Evolutionary conservation across 139 green algal species (phyloP), one percentile per base, ranked within the genome.

Genomic region (Pleodorina starrii): DNA sequence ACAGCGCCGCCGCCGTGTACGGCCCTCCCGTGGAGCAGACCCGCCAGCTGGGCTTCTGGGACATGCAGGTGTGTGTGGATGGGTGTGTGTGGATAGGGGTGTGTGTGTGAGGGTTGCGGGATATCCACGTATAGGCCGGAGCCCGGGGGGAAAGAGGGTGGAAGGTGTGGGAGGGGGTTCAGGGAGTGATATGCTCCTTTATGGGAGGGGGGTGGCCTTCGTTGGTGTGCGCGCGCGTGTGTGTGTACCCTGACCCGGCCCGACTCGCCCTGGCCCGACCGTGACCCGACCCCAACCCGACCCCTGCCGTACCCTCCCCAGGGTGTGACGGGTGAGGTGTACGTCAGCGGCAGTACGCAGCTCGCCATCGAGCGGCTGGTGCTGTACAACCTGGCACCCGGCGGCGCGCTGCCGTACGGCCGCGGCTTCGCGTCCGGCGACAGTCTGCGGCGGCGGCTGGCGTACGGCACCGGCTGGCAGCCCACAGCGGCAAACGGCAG

Each of bases 331-430:
- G 77, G 77, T 5, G 77, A 84, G 77, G 23, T 84, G 50, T 71
- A 51, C 35, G 32, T 69, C 32, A 32, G 23, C 9, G 35, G 29
- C 7, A n/a, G 5, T 10, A 0, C 40, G 10, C 11, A 2, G 14
- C 14, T 51, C 11, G 48, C 0, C 32, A 9, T 84, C 12, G 25
- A 84, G 23, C 12, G n/a, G 27, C 3, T 71, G 7, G 77, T 84
- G 16, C 23, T 84, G 50, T 84, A 84, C 50, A 84, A 84, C 50
- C 77, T 84, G 25, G 77, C 77, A 32, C 77, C 77, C 35, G 77
- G 77, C 2, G 50, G 77, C 77, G 77, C 50, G 32, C 32, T 84
- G 50, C 77, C 77, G 50, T 66, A 63, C 74, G 78, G 78, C 27
- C 14, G 25, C 5, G 57, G 35, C 54, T 46, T 85, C 25, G 11